Percentiles rank a stretch among this genome's conserved stretches.
Evolutionary conservation across 345 rosid genomes (phyloP).

Genomic region (Sonneratia caseolaris): DNA sequence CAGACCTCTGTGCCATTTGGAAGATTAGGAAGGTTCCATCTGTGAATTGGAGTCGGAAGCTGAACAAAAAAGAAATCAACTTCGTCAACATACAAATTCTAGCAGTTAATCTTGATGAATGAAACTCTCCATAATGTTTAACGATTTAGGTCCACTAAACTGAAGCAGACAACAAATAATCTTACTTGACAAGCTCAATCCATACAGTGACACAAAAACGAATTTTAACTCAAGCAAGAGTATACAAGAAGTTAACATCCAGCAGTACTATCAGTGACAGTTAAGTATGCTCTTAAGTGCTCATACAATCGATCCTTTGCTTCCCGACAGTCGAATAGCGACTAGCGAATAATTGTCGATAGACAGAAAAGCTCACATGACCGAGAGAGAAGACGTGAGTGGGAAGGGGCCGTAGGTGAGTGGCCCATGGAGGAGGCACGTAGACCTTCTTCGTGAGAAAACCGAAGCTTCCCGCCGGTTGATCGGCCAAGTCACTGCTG

Average conservation of each 20-base stretch:
- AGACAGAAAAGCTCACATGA: constrained; percentile 30
- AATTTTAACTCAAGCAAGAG: too few species aligned
- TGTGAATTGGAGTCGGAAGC: constrained; percentile 82
- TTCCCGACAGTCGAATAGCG: not conserved
- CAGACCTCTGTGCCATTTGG: constrained; percentile 65
- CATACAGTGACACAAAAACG: not conserved
- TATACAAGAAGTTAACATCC: too few species aligned
- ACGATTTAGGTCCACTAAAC: not conserved
- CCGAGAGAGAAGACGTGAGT: constrained; percentile 55
- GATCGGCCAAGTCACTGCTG: constrained; percentile 4
- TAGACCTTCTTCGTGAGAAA: constrained; percentile 50
- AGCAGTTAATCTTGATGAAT: not conserved
- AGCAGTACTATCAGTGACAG: too few species aligned
- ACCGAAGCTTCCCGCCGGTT: constrained; percentile 14
- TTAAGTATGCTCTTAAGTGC: too few species aligned
- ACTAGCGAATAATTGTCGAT: not conserved
- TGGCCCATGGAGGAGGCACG: constrained; percentile 66
- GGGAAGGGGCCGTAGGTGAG: constrained; percentile 53
- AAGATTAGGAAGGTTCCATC: constrained; percentile 76
- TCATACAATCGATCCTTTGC: too few species aligned
- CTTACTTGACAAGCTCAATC: not conserved
- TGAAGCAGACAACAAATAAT: not conserved
- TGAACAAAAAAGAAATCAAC: constrained; percentile 12
- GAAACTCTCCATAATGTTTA: not conserved
- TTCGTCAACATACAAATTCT: not conserved